A percentile compares a stretch with the other conserved stretches of the same genome.
Evolutionary conservation across 2,329 filamentous ascomycete genomes (phyloP).

Genomic region (Botrytis pseudocinerea): DNA sequence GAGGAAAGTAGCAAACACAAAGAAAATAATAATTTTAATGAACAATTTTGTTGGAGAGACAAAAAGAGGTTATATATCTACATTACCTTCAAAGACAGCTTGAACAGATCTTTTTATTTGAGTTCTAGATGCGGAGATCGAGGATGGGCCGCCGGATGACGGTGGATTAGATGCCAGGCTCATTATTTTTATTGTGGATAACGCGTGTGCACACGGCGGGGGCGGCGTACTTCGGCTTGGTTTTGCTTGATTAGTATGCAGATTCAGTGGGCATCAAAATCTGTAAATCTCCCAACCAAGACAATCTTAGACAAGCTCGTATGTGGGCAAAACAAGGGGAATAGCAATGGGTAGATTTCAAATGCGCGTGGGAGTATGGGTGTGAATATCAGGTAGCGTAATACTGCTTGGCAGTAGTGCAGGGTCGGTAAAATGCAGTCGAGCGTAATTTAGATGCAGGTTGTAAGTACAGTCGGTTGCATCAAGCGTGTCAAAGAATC

Average conservation of each 20-base stretch:
- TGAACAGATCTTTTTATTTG: conserved; percentile 61
- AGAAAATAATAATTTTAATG: conserved; percentile 17
- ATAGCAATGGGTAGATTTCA: conserved; percentile 8
- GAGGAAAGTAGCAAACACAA: conserved; percentile 3
- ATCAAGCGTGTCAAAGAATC: conserved; percentile 12
- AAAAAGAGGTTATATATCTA: conserved; percentile 13
- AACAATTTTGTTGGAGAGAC: conserved; percentile 17
- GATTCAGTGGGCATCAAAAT: background rate
- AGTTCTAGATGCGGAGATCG: conserved; percentile 42
- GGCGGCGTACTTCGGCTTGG: conserved; percentile 11
- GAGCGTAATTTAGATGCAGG: conserved; percentile 7
- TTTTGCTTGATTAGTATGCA: conserved; percentile 10
- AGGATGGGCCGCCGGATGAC: conserved; percentile 39
- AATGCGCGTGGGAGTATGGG: conserved; percentile 8
- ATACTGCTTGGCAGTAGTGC: conserved; percentile 12
- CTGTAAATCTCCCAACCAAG: conserved; percentile 7
- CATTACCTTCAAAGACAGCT: conserved; percentile 60
- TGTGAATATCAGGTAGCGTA: conserved; percentile 9
- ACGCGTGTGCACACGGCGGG: conserved; percentile 20
- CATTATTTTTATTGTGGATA: conserved; percentile 28
- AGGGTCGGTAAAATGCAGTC: conserved; percentile 10
- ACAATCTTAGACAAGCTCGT: conserved; percentile 15
- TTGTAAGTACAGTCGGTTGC: conserved; percentile 10
- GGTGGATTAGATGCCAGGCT: conserved; percentile 41
- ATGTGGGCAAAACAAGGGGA: conserved; percentile 16